A percentile compares a stretch with the other conserved stretches of the same genome.
Evolutionary conservation across 495 filamentous ascomycete genomes (phyloP).

Genomic region (Aspergillus avenaceus): DNA sequence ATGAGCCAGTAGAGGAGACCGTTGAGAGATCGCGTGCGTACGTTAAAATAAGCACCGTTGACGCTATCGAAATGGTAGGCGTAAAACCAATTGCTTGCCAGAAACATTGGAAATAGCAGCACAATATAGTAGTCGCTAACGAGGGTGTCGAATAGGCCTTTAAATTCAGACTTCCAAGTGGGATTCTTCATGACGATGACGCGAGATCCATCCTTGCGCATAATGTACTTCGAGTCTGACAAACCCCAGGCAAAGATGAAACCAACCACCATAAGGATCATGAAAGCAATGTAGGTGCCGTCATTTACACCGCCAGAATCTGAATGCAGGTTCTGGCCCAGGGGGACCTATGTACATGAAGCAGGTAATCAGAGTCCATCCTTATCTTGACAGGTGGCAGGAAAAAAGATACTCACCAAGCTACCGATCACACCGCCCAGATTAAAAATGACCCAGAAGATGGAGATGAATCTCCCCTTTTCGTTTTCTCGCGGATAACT

Average conservation of each 20-base stretch:
- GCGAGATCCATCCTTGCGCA: conserved; percentile 76
- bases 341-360: conserved; percentile 53
- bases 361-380: background rate
- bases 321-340: conserved; percentile 73
- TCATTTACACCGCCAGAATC: conserved; percentile 61
- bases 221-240: conserved; percentile 70
- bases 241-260: conserved; percentile 68
- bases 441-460: conserved; percentile 97
- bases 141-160: conserved; percentile 74
- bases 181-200: conserved; percentile 87
- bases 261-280: conserved; percentile 78
- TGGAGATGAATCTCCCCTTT: conserved; percentile 85
- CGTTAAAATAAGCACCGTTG: conserved; percentile 69
- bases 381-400: background rate
- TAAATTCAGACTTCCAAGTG: conserved; percentile 72
- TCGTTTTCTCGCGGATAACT: conserved; percentile 76
- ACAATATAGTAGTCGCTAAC: conserved; percentile 71
- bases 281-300: conserved; percentile 88
- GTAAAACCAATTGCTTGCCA: conserved; percentile 52
- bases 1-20: conserved; percentile 79
- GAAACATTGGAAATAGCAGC: conserved; percentile 81
- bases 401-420: conserved; percentile 48
- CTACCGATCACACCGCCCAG: conserved; percentile 85
- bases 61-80: conserved; percentile 50
- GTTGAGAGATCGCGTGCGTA: conserved; percentile 79